These are phyloP conservation scores for Xylaria multiplex DNA, from an alignment of 2,329 filamentous ascomycete species.

Conservation along the genomic window DNA sequence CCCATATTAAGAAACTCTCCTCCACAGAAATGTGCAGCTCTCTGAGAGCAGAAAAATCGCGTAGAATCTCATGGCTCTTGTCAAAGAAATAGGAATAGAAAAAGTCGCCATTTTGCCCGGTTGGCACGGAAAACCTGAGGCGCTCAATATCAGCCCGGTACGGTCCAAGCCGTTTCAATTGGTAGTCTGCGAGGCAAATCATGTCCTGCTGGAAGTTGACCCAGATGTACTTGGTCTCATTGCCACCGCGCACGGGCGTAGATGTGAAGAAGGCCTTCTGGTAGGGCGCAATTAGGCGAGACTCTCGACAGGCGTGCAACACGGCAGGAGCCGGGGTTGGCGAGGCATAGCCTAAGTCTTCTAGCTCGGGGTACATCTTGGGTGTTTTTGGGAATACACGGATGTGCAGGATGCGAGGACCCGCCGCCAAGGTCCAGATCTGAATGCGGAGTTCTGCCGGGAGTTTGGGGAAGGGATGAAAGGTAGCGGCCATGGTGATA, in stretches of 20 bases:
- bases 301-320: constrained; percentile 19
- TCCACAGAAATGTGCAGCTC: constrained; percentile 9
- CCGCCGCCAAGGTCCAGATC: constrained; percentile 18
- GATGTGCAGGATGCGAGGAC: constrained; percentile 10
- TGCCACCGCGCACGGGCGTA: too few relatives aligned
- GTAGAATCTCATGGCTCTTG: background rate
- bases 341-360: background rate
- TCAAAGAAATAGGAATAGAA: background rate
- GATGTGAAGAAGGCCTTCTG: constrained; percentile 19
- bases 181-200: constrained; percentile 10
- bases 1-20: background rate
- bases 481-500: constrained; percentile 11
- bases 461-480: constrained; percentile 13
- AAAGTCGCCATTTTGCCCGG: background rate
- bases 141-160: constrained; percentile 10
- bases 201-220: constrained; percentile 27
- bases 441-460: constrained; percentile 12
- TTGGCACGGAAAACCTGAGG: constrained; percentile 5
- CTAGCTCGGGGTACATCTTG: too few relatives aligned
- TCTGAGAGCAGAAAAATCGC: constrained; percentile 2
- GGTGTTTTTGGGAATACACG: too few relatives aligned
- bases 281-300: constrained; percentile 10
- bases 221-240: constrained; percentile 15
- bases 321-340: constrained; percentile 13
- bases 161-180: background rate